Evolutionary conservation across 768 basidiomycete genomes (phyloP).

Genomic region (Agaricus subrufescens): DNA sequence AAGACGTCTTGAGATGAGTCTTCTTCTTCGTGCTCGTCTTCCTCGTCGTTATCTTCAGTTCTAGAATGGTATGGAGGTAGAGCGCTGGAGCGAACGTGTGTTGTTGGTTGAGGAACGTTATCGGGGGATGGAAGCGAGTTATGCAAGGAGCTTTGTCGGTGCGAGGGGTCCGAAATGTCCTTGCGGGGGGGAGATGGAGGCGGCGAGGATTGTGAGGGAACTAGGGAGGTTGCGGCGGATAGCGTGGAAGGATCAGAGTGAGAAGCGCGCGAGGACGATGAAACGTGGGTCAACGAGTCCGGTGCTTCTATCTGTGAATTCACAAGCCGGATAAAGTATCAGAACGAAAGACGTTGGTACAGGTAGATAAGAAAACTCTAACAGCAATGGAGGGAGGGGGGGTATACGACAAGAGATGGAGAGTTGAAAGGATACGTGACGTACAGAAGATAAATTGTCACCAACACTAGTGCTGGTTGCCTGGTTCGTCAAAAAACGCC

Average conservation of each 20-base stretch:
- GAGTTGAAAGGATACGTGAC: not conserved
- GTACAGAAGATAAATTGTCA: conserved; percentile 3
- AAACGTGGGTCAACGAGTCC: conserved; percentile 6
- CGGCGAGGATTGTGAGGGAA: not conserved
- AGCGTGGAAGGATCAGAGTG: not conserved
- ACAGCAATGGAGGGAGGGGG: not conserved
- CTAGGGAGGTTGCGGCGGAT: conserved; percentile 3
- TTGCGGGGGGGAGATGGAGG: not conserved
- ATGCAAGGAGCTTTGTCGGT: conserved; percentile 1
- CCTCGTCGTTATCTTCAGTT: not conserved
- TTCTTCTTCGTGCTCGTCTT: conserved; percentile 13
- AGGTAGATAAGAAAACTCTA: not conserved
- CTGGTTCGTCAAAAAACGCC: not conserved
- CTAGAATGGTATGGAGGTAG: not conserved
- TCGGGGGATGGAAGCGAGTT: conserved; percentile 1
- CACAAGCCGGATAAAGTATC: conserved; percentile 2
- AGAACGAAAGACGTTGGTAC: not conserved
- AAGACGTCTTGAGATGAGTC: conserved; percentile 38
- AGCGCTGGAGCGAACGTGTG: conserved; percentile 17
- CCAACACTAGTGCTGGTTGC: not conserved
- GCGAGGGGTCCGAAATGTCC: not conserved
- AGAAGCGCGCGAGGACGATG: conserved; percentile 4
- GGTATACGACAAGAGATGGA: not conserved
- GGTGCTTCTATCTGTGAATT: conserved; percentile 1
- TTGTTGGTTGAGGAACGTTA: conserved; percentile 1